Conservation (phyloP, 2,329 filamentous ascomycete species). For the Ilyonectria sp. region DNA sequence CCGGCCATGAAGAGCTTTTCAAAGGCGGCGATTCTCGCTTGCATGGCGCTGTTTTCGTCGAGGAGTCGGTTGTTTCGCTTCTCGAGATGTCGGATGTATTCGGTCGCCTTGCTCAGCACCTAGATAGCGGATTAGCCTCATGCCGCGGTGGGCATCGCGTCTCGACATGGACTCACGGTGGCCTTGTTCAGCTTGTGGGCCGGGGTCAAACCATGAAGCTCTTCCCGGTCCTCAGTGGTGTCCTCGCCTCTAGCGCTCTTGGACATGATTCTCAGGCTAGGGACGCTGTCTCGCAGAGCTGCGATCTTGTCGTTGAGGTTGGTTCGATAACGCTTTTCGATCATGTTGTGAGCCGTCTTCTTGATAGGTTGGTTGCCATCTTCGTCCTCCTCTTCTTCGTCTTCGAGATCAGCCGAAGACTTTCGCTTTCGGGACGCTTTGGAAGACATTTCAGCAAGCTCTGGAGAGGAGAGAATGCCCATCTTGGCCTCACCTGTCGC, state of each 20-base stretch:
- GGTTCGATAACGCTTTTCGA: slow-evolving; percentile 96
- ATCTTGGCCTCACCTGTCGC: slow-evolving; percentile 63
- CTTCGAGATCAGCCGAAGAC: slow-evolving; percentile 69
- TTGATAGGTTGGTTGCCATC: slow-evolving; percentile 74
- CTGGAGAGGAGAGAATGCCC: slow-evolving; percentile 72
- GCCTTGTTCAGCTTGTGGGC: slow-evolving; percentile 98
- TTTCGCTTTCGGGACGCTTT: slow-evolving; percentile 77
- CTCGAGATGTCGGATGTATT: slow-evolving; percentile 95
- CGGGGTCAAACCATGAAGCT: slow-evolving; percentile 81
- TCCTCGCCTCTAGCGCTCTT: slow-evolving; percentile 80
- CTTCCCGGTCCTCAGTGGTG: slow-evolving; percentile 81
- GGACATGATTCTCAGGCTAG: slow-evolving; percentile 87
- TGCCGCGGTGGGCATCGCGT: not conserved
- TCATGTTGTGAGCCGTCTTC: slow-evolving; percentile 98
- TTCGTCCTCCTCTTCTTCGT: slow-evolving; percentile 69
- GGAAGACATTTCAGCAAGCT: slow-evolving; percentile 60
- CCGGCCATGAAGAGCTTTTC: slow-evolving; percentile 85
- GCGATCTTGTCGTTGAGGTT: slow-evolving; percentile 98
- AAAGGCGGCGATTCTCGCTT: slow-evolving; percentile 81
- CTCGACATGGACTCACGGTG: slow-evolving; percentile 69
- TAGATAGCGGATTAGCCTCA: slow-evolving; percentile 46
- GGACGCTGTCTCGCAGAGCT: slow-evolving; percentile 91
- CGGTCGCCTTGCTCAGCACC: slow-evolving; percentile 93
- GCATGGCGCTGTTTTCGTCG: slow-evolving; percentile 86
- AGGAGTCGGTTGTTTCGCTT: slow-evolving; percentile 87